These are phyloP conservation scores for Diplodia seriata DNA, from an alignment of 2,329 filamentous ascomycete genomes.

Conservation along the genomic window DNA sequence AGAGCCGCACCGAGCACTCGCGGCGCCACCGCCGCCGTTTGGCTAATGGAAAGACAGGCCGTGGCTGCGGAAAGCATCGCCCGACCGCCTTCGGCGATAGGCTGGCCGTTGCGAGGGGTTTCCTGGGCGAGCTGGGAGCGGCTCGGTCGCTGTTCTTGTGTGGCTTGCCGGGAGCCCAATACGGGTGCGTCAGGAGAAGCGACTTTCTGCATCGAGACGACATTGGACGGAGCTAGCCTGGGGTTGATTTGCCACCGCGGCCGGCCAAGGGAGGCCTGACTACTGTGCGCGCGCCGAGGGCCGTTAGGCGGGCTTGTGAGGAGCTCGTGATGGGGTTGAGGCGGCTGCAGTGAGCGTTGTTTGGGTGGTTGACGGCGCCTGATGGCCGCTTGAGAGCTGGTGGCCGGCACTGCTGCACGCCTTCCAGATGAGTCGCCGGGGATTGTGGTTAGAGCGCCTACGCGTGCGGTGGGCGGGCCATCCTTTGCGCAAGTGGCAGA, in stretches of 20 bases:
- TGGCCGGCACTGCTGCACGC: slow-evolving; percentile 20
- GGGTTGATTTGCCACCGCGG: slow-evolving; percentile 22
- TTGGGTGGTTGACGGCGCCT: slow-evolving; percentile 8
- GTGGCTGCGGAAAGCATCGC: slow-evolving; percentile 1
- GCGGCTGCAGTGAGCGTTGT: slow-evolving; percentile 2
- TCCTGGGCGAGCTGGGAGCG: slow-evolving; percentile 23
- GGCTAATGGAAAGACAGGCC: background rate
- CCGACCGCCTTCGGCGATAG: slow-evolving; percentile 24
- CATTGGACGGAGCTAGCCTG: slow-evolving; percentile 10
- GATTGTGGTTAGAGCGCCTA: slow-evolving; percentile 25
- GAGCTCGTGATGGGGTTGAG: slow-evolving; percentile 8
- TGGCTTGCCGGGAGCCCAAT: slow-evolving; percentile 27
- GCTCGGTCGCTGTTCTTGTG: slow-evolving; percentile 16
- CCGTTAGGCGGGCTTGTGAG: background rate
- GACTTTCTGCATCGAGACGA: slow-evolving; percentile 23
- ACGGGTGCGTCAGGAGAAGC: slow-evolving; percentile 25
- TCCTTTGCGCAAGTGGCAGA: slow-evolving; percentile 29
- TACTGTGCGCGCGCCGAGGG: background rate
- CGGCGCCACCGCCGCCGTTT: slow-evolving; percentile 26
- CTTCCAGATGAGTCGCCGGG: background rate
- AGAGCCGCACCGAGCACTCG: slow-evolving; percentile 22
- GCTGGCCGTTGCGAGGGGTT: slow-evolving; percentile 28
- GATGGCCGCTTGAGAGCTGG: slow-evolving; percentile 6
- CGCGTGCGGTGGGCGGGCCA: slow-evolving; percentile 24
- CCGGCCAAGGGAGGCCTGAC: slow-evolving; percentile 20